These are phyloP conservation scores for Rhodotorula toruloides DNA, from an alignment of 768 basidiomycete species.

Conservation along the genomic window DNA sequence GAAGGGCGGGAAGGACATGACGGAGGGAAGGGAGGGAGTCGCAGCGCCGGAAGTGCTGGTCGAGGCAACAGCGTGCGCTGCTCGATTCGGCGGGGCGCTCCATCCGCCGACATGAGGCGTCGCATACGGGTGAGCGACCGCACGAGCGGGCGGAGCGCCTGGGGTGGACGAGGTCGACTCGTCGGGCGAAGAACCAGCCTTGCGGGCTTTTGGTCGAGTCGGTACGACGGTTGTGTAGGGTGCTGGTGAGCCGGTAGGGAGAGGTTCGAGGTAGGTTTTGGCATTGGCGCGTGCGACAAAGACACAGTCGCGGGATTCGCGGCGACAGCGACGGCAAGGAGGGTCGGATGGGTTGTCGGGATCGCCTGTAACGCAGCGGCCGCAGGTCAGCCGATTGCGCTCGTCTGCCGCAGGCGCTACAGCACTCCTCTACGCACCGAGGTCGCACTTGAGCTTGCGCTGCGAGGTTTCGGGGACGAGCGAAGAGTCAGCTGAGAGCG, in stretches of 20 bases:
- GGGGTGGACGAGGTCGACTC: neutral
- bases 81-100: neutral
- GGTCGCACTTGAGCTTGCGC: slow-evolving; percentile 41
- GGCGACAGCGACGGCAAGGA: slow-evolving; percentile 38
- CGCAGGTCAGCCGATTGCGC: neutral
- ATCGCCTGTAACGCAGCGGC: slow-evolving; percentile 8
- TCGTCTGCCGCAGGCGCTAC: neutral
- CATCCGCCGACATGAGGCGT: neutral
- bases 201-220: neutral
- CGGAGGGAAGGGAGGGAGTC: neutral
- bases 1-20: neutral
- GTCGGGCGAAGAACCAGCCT: neutral
- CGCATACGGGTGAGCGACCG: neutral
- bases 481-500: neutral
- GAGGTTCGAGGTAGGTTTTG: slow-evolving; percentile 4
- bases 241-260: neutral
- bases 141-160: neutral
- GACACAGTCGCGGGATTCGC: slow-evolving; percentile 38
- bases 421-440: slow-evolving; percentile 19
- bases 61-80: neutral
- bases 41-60: neutral
- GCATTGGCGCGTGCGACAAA: slow-evolving; percentile 23
- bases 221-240: slow-evolving; percentile 1
- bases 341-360: slow-evolving; percentile 38
- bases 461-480: neutral